A percentile compares a stretch with the other conserved stretches of the same genome.
Conservation (phyloP, 1,139 yeast genomes). For the Kurtzmaniella quercitrusa region DNA sequence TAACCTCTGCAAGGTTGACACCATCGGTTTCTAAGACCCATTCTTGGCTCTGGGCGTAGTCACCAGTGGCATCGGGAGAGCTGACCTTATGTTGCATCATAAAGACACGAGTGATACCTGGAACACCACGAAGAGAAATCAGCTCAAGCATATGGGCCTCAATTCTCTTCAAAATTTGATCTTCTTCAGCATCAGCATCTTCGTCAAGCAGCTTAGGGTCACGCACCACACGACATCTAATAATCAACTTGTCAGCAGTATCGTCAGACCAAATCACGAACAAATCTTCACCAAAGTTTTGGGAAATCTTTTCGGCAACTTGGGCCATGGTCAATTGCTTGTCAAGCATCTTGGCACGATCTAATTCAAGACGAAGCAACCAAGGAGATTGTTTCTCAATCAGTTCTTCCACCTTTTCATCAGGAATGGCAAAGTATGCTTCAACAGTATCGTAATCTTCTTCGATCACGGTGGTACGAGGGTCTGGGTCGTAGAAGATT, state of each 20-base stretch:
- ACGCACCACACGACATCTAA: constrained; percentile 98
- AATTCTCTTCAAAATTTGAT: constrained; percentile 89
- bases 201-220: constrained; percentile 93
- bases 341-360: constrained; percentile 98
- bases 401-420: constrained; percentile 92
- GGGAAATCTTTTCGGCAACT: constrained; percentile 94
- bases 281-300: constrained; percentile 89
- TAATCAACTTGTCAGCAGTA: constrained; percentile 92
- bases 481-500: constrained; percentile 97
- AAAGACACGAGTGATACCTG: constrained; percentile 86
- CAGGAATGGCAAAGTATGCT: constrained; percentile 95
- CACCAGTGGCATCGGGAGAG: constrained; percentile 79
- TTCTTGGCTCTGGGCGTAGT: constrained; percentile 82
- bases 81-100: constrained; percentile 91
- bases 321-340: constrained; percentile 97
- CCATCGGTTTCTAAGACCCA: constrained; percentile 99
- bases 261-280: constrained; percentile 99
- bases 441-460: constrained; percentile 97
- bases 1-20: constrained; percentile 90
- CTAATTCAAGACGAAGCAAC: constrained; percentile 92
- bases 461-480: constrained; percentile 89
- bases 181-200: constrained; percentile 95
- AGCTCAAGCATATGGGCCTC: constrained; percentile 96
- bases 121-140: constrained; percentile 92
- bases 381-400: constrained; percentile 96